These are phyloP conservation scores for Hymenoscyphus infarciens DNA, from an alignment of 2,329 filamentous ascomycete genomes.

Conservation along the genomic window DNA sequence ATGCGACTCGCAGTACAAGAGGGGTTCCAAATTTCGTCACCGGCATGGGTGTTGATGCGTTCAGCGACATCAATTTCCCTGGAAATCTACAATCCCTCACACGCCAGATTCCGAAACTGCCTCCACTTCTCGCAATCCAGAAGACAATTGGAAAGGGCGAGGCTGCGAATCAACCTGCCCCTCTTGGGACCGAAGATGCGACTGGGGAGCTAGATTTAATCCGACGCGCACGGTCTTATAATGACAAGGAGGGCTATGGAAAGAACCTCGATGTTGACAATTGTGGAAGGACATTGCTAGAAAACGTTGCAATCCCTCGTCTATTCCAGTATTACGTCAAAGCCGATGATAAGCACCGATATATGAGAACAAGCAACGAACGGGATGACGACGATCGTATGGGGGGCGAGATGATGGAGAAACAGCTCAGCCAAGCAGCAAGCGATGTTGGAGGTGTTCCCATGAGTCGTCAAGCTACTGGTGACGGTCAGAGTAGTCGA, in stretches of 20 bases:
- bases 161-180: slow-evolving; percentile 21
- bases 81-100: slow-evolving; percentile 45
- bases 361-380: slow-evolving; percentile 9
- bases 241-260: slow-evolving; percentile 31
- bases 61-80: slow-evolving; percentile 56
- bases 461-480: slow-evolving; percentile 14
- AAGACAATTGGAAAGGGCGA: slow-evolving; percentile 29
- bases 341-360: slow-evolving; percentile 15
- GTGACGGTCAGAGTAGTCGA: slow-evolving; percentile 19
- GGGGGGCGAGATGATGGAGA: slow-evolving; percentile 17
- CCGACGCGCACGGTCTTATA: slow-evolving; percentile 28
- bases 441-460: slow-evolving; percentile 15
- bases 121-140: slow-evolving; percentile 28
- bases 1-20: slow-evolving; percentile 61
- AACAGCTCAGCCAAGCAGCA: slow-evolving; percentile 19
- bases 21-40: slow-evolving; percentile 50
- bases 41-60: slow-evolving; percentile 56
- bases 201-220: slow-evolving; percentile 33
- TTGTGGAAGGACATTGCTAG: slow-evolving; percentile 27
- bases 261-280: slow-evolving; percentile 33
- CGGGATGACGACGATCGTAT: slow-evolving; percentile 15
- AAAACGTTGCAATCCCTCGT: slow-evolving; percentile 23
- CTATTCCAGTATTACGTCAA: slow-evolving; percentile 22
- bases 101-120: slow-evolving; percentile 32
- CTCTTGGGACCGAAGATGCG: slow-evolving; percentile 27